Base-by-base conservation (phyloP, 1,284 basidiomycete species). In the Ustilago vetiveriae region DNA sequence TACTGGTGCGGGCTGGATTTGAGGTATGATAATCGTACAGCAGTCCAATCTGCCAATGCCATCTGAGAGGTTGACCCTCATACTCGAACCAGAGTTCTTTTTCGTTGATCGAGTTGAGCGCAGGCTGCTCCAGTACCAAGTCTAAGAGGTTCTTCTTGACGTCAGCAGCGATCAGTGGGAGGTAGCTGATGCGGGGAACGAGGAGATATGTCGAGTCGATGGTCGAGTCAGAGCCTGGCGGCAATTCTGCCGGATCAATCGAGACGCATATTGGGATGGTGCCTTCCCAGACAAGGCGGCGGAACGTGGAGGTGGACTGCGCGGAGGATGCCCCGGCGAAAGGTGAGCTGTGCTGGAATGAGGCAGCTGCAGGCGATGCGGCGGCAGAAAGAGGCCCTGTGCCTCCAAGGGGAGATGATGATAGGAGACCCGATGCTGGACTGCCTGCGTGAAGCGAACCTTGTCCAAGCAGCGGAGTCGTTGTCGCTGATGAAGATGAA, bases 1-100 rank as follows among this genome's bases (percentile, higher is more conserved):
- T 30, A 10, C 46, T 21, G 16, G 68, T 62, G 8, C 63, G 58
- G 11, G 72, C 74, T 9, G 64, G 54, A 38, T 78, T 76, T 4
- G 56, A 36, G 3, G 72, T 70, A 39, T 73, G 70, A 33, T 60
- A 67, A 35, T 79, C 76, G 53, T 77, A 77, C 5, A 77, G 65
- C 35, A 79, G 37, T 0, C 76, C 76, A 17, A 79, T 54, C 29
- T 74, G 76, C 76, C 76, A 79, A 36, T 79, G 76, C 75, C 76
- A 78, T 27, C 67, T 22, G 4, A 78, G 65, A 30, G 76, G 75
- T 22, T 63, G 53, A 1, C 73, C 70, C n/a, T 69, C 64, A 38
- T 63, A 73, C 37, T 71, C 68, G 64, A 78, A 73, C 73, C 73
- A 78, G n/a, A 68, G 40, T 11, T 75, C 64, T 39, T 66, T 57